These are phyloP conservation scores for Elaeis oleifera DNA, from an alignment of 202 grass and related monocot species.

Conservation along the genomic window DNA sequence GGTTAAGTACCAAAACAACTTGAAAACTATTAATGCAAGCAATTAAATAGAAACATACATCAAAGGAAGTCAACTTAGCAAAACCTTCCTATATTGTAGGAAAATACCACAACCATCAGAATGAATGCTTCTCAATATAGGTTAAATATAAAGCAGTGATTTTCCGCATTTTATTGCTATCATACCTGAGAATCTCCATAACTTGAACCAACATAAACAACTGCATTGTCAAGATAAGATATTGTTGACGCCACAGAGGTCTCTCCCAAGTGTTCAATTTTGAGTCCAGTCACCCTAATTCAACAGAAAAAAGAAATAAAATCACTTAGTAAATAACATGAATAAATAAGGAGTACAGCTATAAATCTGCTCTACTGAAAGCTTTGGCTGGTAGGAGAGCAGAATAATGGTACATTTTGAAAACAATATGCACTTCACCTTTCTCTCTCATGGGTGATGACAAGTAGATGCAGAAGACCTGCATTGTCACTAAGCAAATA, in stretches of 20 bases:
- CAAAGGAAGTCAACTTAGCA: too few species aligned
- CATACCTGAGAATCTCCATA: conserved; percentile 97
- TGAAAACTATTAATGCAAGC: too few species aligned
- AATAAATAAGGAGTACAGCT: too few species aligned
- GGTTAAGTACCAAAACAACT: too few species aligned
- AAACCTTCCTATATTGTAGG: too few species aligned
- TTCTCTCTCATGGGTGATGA: conserved; percentile 90
- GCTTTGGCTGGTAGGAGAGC: too few species aligned
- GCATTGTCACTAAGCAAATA: conserved; percentile 90
- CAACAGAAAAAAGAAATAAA: conserved; percentile 23
- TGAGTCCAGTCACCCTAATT: conserved; percentile 85
- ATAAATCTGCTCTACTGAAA: too few species aligned
- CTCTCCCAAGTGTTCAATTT: conserved; percentile 92
- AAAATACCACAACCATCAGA: too few species aligned
- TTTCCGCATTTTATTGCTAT: background rate
- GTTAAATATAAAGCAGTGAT: background rate
- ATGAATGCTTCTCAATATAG: too few species aligned
- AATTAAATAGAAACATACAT: too few species aligned
- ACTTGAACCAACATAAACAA: conserved; percentile 93
- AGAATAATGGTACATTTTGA: too few species aligned
- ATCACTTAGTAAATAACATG: background rate
- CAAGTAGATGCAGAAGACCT: conserved; percentile 87
- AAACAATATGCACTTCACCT: conserved; percentile 29
- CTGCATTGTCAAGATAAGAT: conserved; percentile 95
- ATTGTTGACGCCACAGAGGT: conserved; percentile 91